Base-by-base conservation (phyloP, 2,329 filamentous ascomycete species). In the Cryphonectria japonica region DNA sequence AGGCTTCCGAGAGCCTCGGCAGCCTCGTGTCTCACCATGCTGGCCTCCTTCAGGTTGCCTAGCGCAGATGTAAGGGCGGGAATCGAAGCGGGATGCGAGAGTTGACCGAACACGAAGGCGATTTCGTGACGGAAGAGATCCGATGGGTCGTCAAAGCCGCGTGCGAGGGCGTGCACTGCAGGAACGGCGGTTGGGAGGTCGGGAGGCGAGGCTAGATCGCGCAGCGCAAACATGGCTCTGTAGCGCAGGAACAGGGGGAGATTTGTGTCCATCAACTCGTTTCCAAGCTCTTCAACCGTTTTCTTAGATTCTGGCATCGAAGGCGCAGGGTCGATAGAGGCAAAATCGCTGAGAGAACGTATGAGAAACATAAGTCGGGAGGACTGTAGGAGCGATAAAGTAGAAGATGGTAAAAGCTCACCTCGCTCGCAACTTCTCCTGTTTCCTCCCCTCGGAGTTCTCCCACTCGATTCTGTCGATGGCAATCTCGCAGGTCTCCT, bases 11-110 rank as follows among this genome's bases (percentile, higher is more conserved):
- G 88, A 34, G 96, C 96, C 83, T 99, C 96, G 1, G 97, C 96
- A 65, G 96, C 97, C 83, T 99, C 96, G 79, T 99, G 96, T 70
- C 96, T 91, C 70, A 99, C 96, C 96, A 99, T 99, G 78, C 95
- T 94, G 34, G 89, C 92, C 83, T 99, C 96, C 69, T 93, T 85
- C 65, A 88, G 83, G 80, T 99, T 87, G 77, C 92, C 92, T 71
- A 99, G 85, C 1, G 93, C 90, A 67, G 88, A 89, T 22, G 92
- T 92, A 71, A 99, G 88, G 72, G 93, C 93, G 4, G 96, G 95
- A 75, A 99, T 98, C 1, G 94, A 97, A n/a, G 95, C 95, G 1
- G 96, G 96, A 79, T 99, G 96, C 69, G 93, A 94, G 67, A 99
- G 86, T 81, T 99, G 96, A 69, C 96, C 96, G 76, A 99, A 99